These are phyloP conservation scores for Fusarium equiseti DNA, from an alignment of 2,329 filamentous ascomycete genomes.

Conservation along the genomic window DNA sequence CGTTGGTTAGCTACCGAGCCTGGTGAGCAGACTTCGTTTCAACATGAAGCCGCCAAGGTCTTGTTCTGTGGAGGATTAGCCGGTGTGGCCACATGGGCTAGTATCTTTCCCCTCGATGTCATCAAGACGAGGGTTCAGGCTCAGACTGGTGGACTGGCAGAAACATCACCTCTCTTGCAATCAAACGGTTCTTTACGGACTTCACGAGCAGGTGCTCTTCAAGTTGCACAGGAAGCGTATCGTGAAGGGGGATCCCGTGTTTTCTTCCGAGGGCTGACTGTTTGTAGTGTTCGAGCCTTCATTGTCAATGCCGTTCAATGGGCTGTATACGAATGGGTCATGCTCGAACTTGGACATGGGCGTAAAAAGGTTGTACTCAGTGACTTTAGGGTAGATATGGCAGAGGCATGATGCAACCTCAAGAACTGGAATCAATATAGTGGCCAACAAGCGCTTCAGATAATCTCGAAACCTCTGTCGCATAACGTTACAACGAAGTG, in stretches of 20 bases:
- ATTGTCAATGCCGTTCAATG: slow-evolving; percentile 94
- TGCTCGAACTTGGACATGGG: slow-evolving; percentile 65
- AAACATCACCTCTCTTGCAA: slow-evolving; percentile 31
- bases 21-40: slow-evolving; percentile 41
- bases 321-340: slow-evolving; percentile 91
- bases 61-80: slow-evolving; percentile 89
- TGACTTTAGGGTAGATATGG: slow-evolving; percentile 5
- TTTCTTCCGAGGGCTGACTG: slow-evolving; percentile 80
- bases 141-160: slow-evolving; percentile 58
- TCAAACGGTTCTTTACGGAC: slow-evolving; percentile 41
- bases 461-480: background rate
- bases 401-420: slow-evolving; percentile 1
- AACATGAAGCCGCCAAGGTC: slow-evolving; percentile 69
- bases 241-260: slow-evolving; percentile 68
- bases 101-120: slow-evolving; percentile 90
- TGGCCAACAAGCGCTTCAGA: background rate
- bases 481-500: background rate
- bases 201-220: slow-evolving; percentile 64
- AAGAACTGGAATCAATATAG: background rate
- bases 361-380: slow-evolving; percentile 26
- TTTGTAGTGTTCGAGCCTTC: slow-evolving; percentile 90
- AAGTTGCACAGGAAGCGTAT: slow-evolving; percentile 76
- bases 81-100: slow-evolving; percentile 88
- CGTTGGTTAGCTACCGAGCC: slow-evolving; percentile 58
- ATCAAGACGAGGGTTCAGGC: slow-evolving; percentile 94